Percentiles rank a stretch among this genome's conserved stretches.
Conservation (phyloP, 2,329 filamentous ascomycete species). For the Fusarium tanahbumbuense region DNA sequence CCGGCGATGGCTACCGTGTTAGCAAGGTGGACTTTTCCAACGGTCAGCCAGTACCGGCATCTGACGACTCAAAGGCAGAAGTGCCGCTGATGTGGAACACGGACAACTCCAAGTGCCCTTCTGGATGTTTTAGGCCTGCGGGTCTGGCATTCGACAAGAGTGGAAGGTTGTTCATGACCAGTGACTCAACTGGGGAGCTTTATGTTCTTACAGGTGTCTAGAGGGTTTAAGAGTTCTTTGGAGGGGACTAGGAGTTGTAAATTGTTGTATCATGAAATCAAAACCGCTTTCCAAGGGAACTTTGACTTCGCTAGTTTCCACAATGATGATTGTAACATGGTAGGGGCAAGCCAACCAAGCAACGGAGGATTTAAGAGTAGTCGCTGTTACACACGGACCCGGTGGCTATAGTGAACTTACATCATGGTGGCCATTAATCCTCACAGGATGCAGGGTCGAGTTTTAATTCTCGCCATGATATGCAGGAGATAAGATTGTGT, state of each 20-base stretch:
- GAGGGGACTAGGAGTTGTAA: background rate
- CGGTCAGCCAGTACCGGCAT: background rate
- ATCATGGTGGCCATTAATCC: background rate
- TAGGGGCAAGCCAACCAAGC: too few relatives aligned
- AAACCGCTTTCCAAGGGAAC: background rate
- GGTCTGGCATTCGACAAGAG: conserved; percentile 3
- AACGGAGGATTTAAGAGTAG: too few relatives aligned
- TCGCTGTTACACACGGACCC: background rate
- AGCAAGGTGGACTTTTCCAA: conserved; percentile 12
- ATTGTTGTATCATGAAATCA: background rate
- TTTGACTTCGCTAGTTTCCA: background rate
- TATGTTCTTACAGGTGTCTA: background rate
- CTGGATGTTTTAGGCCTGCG: background rate
- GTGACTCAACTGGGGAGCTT: conserved; percentile 10
- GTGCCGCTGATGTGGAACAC: conserved; percentile 14
- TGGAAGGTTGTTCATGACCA: conserved; percentile 9
- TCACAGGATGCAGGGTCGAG: background rate
- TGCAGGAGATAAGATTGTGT: background rate
- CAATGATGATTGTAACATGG: too few relatives aligned
- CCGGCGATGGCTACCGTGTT: conserved; percentile 10
- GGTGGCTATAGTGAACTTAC: background rate
- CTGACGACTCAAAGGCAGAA: conserved; percentile 7
- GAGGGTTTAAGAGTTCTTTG: rapidly evolving
- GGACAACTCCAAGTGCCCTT: conserved; percentile 4
- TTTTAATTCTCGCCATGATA: rapidly evolving